These are phyloP conservation scores for Paramecium sexaurelia DNA, from an alignment of 73 alveolate genomes.

Conservation along the genomic window DNA sequence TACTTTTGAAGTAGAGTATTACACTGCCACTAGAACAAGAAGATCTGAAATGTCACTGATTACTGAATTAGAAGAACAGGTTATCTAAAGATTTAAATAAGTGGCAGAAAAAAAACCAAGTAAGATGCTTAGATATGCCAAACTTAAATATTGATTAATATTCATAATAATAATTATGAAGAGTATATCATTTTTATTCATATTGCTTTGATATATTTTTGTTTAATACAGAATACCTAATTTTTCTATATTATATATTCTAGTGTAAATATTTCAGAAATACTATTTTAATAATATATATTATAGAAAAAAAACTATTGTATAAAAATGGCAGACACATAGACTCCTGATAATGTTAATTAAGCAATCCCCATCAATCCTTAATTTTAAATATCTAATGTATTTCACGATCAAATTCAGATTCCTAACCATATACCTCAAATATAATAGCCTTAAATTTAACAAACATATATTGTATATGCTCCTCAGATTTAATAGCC, in stretches of 20 bases:
- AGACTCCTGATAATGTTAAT: not conserved
- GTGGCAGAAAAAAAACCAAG: not conserved
- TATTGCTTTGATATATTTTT: too few species aligned
- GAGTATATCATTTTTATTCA: not conserved
- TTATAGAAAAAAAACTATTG: not conserved
- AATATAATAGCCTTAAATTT: not conserved
- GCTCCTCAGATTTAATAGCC: not conserved
- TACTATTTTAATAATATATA: not conserved
- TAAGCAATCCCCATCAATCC: not conserved
- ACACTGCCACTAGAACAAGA: not conserved
- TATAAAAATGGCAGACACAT: not conserved
- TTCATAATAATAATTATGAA: not conserved
- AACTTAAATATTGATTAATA: not conserved
- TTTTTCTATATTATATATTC: constrained; percentile 11
- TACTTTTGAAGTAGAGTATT: constrained; percentile 23
- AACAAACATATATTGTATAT: not conserved
- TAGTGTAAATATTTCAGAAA: not conserved
- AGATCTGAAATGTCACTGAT: not conserved
- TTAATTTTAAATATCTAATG: not conserved
- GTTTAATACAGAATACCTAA: not conserved
- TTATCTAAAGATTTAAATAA: not conserved
- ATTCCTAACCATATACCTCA: not conserved
- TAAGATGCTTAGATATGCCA: not conserved
- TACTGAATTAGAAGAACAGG: constrained; percentile 15
- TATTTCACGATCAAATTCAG: not conserved